Percentiles rank a stretch among this genome's conserved stretches.
phyloP scores from a whole-genome alignment of 2,329 filamentous ascomycete species.

The Ophiosphaerella korrae region DNA sequence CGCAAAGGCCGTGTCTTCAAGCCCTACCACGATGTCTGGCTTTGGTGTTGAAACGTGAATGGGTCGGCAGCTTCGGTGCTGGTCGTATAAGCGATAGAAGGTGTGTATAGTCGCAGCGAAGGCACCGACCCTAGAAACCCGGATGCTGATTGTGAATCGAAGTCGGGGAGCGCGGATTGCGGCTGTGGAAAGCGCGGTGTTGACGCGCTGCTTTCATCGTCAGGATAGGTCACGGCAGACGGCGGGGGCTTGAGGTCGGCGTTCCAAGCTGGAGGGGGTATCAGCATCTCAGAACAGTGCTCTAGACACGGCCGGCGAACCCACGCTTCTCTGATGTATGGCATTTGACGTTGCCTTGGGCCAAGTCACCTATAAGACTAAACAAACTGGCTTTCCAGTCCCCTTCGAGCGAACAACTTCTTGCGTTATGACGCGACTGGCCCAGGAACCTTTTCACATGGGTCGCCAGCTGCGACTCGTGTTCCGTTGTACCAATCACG shows the following conservation, averaged over 20 bases:
- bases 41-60: slow-evolving; percentile 25
- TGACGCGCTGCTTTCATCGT: slow-evolving; percentile 6
- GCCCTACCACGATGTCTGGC: slow-evolving; percentile 20
- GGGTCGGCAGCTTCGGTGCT: slow-evolving; percentile 23
- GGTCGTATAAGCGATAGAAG: slow-evolving; percentile 4
- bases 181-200: slow-evolving; percentile 9
- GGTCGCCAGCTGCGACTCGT: neutral
- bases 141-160: slow-evolving; percentile 1
- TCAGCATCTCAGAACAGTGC: slow-evolving; percentile 3
- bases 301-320: too few species aligned
- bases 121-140: slow-evolving; percentile 14
- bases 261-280: slow-evolving; percentile 15
- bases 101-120: slow-evolving; percentile 17
- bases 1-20: slow-evolving; percentile 14
- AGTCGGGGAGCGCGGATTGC: slow-evolving; percentile 9
- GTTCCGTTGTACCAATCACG: neutral
- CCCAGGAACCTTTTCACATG: slow-evolving; percentile 2
- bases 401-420: slow-evolving; percentile 12
- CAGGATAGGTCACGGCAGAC: slow-evolving; percentile 5
- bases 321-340: too few species aligned
- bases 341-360: too few species aligned
- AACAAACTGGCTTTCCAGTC: too few species aligned
- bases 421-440: slow-evolving; percentile 17
- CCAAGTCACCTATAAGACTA: too few species aligned
- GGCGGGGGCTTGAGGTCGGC: slow-evolving; percentile 19